These are phyloP conservation scores for Amborella trichopoda DNA, from an alignment of 164 flowering plant species.

Conservation along the genomic window DNA sequence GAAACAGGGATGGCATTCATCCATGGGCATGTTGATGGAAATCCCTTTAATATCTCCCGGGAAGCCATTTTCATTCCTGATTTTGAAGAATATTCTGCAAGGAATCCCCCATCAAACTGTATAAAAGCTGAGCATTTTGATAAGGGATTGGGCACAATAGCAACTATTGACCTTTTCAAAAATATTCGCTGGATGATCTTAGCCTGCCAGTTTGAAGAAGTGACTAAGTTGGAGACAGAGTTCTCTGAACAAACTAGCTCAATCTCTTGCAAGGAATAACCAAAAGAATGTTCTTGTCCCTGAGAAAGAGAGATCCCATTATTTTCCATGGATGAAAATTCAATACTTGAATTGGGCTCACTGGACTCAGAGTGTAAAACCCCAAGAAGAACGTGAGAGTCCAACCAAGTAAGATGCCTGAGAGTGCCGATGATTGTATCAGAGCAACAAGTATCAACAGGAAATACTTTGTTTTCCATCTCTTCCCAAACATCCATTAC, in stretches of 20 bases:
- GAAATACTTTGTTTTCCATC: conserved; percentile 67
- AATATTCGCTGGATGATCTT: conserved; percentile 19
- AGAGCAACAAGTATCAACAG: conserved; percentile 35
- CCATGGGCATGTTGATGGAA: conserved; percentile 67
- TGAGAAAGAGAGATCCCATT: conserved; percentile 12
- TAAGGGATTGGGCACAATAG: conserved; percentile 40
- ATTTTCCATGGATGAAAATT: conserved; percentile 10
- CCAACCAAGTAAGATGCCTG: conserved; percentile 73
- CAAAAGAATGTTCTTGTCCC: conserved; percentile 7
- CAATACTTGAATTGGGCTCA: conserved; percentile 8
- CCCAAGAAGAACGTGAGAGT: conserved; percentile 53
- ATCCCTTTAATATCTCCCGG: conserved; percentile 16
- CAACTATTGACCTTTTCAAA: conserved; percentile 43
- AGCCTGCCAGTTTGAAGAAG: conserved; percentile 75
- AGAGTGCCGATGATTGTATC: conserved; percentile 32
- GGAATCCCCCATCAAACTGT: conserved; percentile 64
- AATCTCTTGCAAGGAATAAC: conserved; percentile 50
- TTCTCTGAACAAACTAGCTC: conserved; percentile 60
- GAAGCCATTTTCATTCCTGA: conserved; percentile 17
- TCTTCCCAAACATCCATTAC: conserved; percentile 57
- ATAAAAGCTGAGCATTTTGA: conserved; percentile 46
- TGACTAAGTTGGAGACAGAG: conserved; percentile 38
- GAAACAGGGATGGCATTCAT: conserved; percentile 44
- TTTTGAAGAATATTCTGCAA: conserved; percentile 44
- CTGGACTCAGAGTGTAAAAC: conserved; percentile 34